Conservation (phyloP, 192 early-diverging fungal species). For the Coemansia sp. region DNA sequence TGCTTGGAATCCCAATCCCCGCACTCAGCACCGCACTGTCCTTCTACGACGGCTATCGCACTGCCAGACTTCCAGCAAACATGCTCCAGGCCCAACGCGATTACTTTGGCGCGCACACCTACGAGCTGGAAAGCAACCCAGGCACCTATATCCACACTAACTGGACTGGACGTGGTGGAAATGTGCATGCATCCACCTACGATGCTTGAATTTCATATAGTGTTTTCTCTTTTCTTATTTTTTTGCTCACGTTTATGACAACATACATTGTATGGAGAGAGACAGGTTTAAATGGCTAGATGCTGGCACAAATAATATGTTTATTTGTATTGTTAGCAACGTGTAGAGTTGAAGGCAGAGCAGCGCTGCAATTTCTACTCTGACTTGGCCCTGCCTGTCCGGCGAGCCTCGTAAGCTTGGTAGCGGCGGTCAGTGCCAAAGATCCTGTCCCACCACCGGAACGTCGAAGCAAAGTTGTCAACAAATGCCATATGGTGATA, state of each 20-base stretch:
- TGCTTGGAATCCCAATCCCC: slow-evolving; percentile 89
- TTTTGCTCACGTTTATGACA: slow-evolving; percentile 1
- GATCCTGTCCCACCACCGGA: slow-evolving; percentile 89
- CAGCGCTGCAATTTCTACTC: not conserved
- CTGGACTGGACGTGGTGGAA: slow-evolving; percentile 96
- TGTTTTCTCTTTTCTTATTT: not conserved
- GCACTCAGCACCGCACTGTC: slow-evolving; percentile 87
- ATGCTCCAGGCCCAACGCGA: slow-evolving; percentile 97
- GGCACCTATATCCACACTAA: slow-evolving; percentile 90
- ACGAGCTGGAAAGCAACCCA: slow-evolving; percentile 78
- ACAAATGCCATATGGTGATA: slow-evolving; percentile 73
- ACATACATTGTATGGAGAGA: not conserved
- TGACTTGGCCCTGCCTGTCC: slow-evolving; percentile 22
- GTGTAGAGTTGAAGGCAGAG: not conserved
- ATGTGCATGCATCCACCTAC: slow-evolving; percentile 72
- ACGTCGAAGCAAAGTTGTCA: slow-evolving; percentile 71
- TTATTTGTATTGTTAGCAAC: too few relatives aligned
- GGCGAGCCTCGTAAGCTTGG: slow-evolving; percentile 52
- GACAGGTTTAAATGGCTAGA: too few relatives aligned
- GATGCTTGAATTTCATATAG: slow-evolving; percentile 53
- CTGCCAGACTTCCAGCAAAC: slow-evolving; percentile 89
- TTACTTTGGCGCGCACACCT: slow-evolving; percentile 99
- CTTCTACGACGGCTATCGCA: slow-evolving; percentile 98
- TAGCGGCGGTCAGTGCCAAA: slow-evolving; percentile 83
- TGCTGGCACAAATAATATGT: too few relatives aligned